Base-by-base conservation (phyloP, 768 basidiomycete species). In the Cystobasidium ongulense region DNA sequence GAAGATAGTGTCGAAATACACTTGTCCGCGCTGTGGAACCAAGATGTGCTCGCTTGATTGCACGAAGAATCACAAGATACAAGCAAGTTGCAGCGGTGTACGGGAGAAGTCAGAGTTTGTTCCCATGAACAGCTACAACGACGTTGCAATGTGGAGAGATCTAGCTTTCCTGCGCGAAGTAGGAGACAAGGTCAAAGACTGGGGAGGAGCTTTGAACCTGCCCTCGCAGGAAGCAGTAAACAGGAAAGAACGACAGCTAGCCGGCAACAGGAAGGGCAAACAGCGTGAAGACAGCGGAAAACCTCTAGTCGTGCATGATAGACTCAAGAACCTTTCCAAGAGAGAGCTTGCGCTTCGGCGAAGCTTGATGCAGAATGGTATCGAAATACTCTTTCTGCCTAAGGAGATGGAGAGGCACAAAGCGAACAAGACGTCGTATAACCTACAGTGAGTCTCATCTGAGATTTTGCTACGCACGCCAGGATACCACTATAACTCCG, bases 101-200 rank as follows among this genome's bases (percentile, higher is more conserved):
- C 65, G 38, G 1, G 39, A 67, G 13, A 25, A 50, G 41, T 27
- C 46, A 3, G 29, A 31, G n/a, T 67, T 7, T 31, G 43, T 67
- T 2, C n/a, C 23, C 18, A 50, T 67, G 65, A 39, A 46, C 43
- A 4, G 18, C 13, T 67, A 67, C 50, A 50, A 50, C 27, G 65
- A 67, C 35, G 41, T 67, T 31, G 65, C 41, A 31, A 67, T 67
- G 65, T 67, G 65, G 65, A 43, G 65, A 29, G 65, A 67, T 50
- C 27, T 67, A 13, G 39, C 41, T 1, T 67, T 46, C 41, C 43
- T 67, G 41, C 65, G 65, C 18, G 65, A 67, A 38, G 65, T 67
- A 25, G 41, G 65, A 10, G 65, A 67, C 21, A 67, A 67, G 27
- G 41, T 67, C 8, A 52, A 43, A 31, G 65, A 43, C 17, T 43